Evolutionary conservation across 768 basidiomycete genomes (phyloP), one percentile per base, ranked within the genome.

Genomic region (Lactifluus echinatus): DNA sequence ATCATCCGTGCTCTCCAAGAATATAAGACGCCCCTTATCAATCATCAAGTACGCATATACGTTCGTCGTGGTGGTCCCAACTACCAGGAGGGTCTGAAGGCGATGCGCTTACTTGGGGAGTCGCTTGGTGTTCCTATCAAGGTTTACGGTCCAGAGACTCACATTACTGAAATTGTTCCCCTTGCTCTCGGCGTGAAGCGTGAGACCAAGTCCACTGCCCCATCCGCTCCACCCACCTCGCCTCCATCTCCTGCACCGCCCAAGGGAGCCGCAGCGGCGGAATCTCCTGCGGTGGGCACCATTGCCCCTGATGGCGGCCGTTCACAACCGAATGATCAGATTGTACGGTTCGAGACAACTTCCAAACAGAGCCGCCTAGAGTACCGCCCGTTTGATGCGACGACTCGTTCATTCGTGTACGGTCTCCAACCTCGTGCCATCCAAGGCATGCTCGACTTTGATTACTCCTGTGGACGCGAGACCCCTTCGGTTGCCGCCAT

Each of bases 381-480:
- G 63, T 98, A 81, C 78, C 80, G 90, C 42, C 96, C 96, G 8
- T 98, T 99, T 70, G 94, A 97, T 67, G 88, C 80, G 26, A 78
- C 74, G 60, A 98, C 95, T n/a, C 90, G 94, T 58, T 92, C 93
- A 31, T 93, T 98, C 72, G 96, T 98, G 59, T 97, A 93, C 66
- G 95, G 95, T 72, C 89, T 98, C 61, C 96, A 98, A 75, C 96
- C 96, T 46, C 92, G 96, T 68, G 96, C 96, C 29, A 98, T 99
- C 71, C 96, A 99, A 72, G 96, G 87, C 66, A 88, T 88, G 87
- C 86, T 99, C 57, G 96, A 99, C 80, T 99, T 99, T 64, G 96
- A 99, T 79, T 99, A 85, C 76, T 93, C 92, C 14, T 99, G 96
- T 74, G 94, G 94, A 17, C 89, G 96, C 61, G 72, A 81, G 45